Evolutionary conservation across 73 alveolate species (phyloP), one percentile per base, ranked within the genome.

Genomic region (Blepharisma japonicum): DNA sequence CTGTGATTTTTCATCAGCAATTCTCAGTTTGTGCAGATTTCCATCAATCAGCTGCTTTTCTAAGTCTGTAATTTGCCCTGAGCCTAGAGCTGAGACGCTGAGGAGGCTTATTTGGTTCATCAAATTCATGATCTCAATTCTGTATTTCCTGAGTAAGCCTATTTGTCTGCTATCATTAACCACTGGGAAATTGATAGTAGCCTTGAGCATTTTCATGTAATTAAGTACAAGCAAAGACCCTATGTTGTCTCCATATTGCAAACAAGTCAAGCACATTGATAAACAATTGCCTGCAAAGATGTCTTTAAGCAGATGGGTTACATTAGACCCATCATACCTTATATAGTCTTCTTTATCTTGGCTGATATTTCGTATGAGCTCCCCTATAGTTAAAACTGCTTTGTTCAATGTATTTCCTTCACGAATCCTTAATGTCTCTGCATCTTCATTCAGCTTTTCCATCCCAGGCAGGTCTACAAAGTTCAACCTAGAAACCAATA

Each of bases 381-480:
- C 74, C 2, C 47, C 74, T 25, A 91, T 68, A 38, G 96, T 66
- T 68, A 86, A 83, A 45, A 94, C 81, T 8, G 92, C 88, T 82
- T 80, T 88, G 82, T 94, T 91, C 68, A 95, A 90, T 25, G 97
- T 91, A 11, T 97, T 90, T 45, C 98, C 98, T 77, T 93, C 80
- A 70, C 84, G 93, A 18, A 91, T 90, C 76, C 98, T 91, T 47
- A 97, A 86, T 45, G 96, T 84, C 77, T 97, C 97, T 71, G 98
- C 97, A 87, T 97, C 99, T 78, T 97, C 99, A 0, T 93, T 92
- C 71, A 97, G 72, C 27, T 94, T 92, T 81, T 97, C 99, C 76
- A 98, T 91, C 21, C 98, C 98, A 47, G 99, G 98, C 67, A 93
- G 84, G 83, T 95, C 99, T 66, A 96, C 83, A 67, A 96, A 86